Base-by-base conservation (phyloP, 2,329 filamentous ascomycete species). In the Pyricularia pennisetigena region DNA sequence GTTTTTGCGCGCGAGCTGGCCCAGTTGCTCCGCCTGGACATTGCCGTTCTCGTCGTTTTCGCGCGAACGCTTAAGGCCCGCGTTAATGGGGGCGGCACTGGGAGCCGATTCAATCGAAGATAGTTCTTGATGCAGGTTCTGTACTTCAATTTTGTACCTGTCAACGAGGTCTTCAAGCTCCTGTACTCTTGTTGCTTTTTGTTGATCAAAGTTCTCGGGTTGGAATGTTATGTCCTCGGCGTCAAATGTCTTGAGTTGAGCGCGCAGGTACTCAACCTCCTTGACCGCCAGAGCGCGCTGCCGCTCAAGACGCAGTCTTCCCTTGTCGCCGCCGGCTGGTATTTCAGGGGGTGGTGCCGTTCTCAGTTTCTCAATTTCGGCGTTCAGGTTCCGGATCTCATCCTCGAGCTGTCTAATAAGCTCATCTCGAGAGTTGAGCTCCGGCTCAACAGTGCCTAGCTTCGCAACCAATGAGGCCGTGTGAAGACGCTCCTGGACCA, bases 181-280 rank as follows among this genome's bases (percentile, higher is more conserved):
- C 66, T 90, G 85, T 23, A 97, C 89, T 26, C 93, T 90, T 70
- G 89, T 84, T 0, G 85, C 81, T 71, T 93, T 94, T 24, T 88
- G 84, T 72, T 90, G 86, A 74, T 99, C 92, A 68, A 91, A 90
- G 62, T 86, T 88, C 41, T 93, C 91, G 0, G 92, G 88, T 68
- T 94, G 88, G 80, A 97, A 91, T 0, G 94, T 94, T 67, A 88
- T 87, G 74, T 98, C 94, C 77, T 99, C 95, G 0, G 88, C 86
- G 74, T 98, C 92, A 70, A 96, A 90, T 0, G 91, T 90, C 79
- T 94, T 94, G 68, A 98, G 84, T 77, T 99, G 95, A 0, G 93
- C 94, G 26, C 95, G 91, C 7, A 99, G 85, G 76, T 97, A 97
- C 72, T 97, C 94, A 0, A 95, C 92, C 76, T 99, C 96, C 75